Conservation (phyloP, 2,329 filamentous ascomycete species). For the Chlorencoelia australis region DNA sequence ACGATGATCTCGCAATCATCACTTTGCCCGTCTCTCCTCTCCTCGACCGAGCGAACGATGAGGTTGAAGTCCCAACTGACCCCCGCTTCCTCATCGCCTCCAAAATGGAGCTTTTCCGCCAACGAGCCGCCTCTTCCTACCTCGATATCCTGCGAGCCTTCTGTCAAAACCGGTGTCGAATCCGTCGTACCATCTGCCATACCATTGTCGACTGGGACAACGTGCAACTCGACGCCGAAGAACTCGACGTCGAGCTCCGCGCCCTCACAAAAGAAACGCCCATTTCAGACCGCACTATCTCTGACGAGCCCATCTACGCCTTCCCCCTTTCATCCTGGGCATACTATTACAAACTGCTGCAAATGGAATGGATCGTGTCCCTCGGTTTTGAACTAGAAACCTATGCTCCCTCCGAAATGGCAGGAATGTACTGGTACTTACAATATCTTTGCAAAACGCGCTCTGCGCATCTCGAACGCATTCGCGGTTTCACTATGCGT, state of each 20-base stretch:
- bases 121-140: constrained; percentile 57
- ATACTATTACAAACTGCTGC: constrained; percentile 78
- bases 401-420: constrained; percentile 76
- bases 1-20: constrained; percentile 70
- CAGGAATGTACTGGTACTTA: constrained; percentile 86
- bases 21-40: constrained; percentile 63
- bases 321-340: constrained; percentile 80
- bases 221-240: constrained; percentile 71
- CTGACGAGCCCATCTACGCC: constrained; percentile 47
- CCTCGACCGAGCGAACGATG: constrained; percentile 64
- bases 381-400: constrained; percentile 90
- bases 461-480: constrained; percentile 54
- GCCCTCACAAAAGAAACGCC: constrained; percentile 50
- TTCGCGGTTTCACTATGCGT: constrained; percentile 51
- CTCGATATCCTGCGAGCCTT: constrained; percentile 75
- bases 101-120: constrained; percentile 60
- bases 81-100: constrained; percentile 63
- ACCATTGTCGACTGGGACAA: constrained; percentile 74
- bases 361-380: constrained; percentile 80
- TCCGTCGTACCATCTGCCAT: constrained; percentile 83
- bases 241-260: constrained; percentile 61
- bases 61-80: constrained; percentile 64
- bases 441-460: constrained; percentile 61
- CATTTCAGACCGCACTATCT: constrained; percentile 37
- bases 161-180: constrained; percentile 82